phyloP scores from a whole-genome alignment of 805 yeast genomes.

The Starmerella kuoi region DNA sequence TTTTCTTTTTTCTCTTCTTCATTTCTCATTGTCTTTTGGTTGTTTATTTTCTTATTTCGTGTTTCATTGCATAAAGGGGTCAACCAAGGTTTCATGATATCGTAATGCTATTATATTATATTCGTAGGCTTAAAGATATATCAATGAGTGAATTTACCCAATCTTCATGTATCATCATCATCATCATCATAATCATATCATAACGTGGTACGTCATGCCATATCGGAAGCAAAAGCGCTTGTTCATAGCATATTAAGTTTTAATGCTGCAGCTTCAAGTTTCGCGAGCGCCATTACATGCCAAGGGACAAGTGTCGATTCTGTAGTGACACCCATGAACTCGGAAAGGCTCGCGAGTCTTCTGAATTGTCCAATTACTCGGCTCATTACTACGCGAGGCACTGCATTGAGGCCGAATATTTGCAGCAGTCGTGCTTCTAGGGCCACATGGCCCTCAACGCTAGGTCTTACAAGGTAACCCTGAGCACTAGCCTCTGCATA shows the following conservation, averaged over 20 bases:
- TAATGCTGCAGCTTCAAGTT: slow-evolving; percentile 15
- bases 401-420: slow-evolving; percentile 4
- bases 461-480: slow-evolving; percentile 20
- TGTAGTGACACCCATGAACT: slow-evolving; percentile 27
- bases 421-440: slow-evolving; percentile 15
- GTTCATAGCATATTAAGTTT: slow-evolving; percentile 13
- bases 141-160: too few species aligned
- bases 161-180: too few species aligned
- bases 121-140: too few species aligned
- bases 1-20: too few species aligned
- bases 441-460: slow-evolving; percentile 3
- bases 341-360: slow-evolving; percentile 29
- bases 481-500: slow-evolving; percentile 14
- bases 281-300: slow-evolving; percentile 27
- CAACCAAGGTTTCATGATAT: too few species aligned
- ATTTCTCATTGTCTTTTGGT: too few species aligned
- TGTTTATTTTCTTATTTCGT: too few species aligned
- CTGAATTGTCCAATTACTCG: slow-evolving; percentile 30
- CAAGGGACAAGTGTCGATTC: slow-evolving; percentile 29
- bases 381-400: slow-evolving; percentile 23
- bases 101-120: too few species aligned
- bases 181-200: too few species aligned
- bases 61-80: too few species aligned
- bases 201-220: too few species aligned
- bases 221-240: too few species aligned